Conservation (phyloP, 1,284 basidiomycete species). For the Cutaneotrichosporon cutaneum region DNA sequence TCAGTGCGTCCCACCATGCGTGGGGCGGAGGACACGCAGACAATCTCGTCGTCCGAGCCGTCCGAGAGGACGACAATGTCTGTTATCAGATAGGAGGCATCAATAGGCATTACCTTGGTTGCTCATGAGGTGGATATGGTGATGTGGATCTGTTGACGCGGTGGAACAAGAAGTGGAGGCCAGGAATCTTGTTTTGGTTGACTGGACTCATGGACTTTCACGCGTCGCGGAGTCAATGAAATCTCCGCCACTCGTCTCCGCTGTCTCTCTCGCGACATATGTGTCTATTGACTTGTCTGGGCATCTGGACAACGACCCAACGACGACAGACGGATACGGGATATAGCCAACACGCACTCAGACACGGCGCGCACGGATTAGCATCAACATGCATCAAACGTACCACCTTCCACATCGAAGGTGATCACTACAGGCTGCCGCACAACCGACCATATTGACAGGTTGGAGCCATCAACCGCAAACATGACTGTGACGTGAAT, state of each 20-base stretch:
- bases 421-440: not conserved
- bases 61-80: constrained; percentile 19
- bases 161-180: not conserved
- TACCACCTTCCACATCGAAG: not conserved
- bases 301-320: no score
- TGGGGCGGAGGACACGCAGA: constrained; percentile 7
- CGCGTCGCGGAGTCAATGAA: no score
- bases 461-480: not conserved
- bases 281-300: no score
- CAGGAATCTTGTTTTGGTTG: no score
- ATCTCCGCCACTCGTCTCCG: no score
- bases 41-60: constrained; percentile 18
- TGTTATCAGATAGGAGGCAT: not conserved
- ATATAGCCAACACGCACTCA: no score
- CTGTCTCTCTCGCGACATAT: no score
- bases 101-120: not conserved
- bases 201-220: no score
- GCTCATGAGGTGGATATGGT: not conserved
- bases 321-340: no score
- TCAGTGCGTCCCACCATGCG: not conserved
- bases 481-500: not conserved
- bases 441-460: not conserved
- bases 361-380: not conserved
- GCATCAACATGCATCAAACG: constrained; percentile 5
- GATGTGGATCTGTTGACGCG: not conserved